Base-by-base conservation (phyloP, 1,284 basidiomycete genomes). In the Ganoderma boninense region DNA sequence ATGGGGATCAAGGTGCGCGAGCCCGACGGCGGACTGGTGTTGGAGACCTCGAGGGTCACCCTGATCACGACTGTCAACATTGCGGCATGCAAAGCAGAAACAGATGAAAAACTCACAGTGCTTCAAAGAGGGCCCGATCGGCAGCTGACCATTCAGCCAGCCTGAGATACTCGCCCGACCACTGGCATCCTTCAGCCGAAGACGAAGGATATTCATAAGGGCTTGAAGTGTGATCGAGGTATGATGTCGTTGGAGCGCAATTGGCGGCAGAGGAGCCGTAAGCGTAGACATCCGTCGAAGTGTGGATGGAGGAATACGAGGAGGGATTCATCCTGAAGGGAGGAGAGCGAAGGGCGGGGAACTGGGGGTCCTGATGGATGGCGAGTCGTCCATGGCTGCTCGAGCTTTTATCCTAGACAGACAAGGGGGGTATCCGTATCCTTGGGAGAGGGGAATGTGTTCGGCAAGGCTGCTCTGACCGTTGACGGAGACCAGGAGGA, bases 1-100 rank as follows among this genome's bases (percentile, higher is more conserved):
- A 38, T 38, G 38, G 38, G 38, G 38, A 56, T 26, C 46, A 49
- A 1, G 46, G n/a, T 49, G 10, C n/a, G 11, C 2, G 54, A 6
- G 16, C 26, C 16, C 14, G 29, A 23, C 4, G 54, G 11, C 10
- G 54, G 54, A 18, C 26, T 32, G 54, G 7, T 14, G 16, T 26
- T 56, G 18, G 54, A 2, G 26, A 14, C 16, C 7, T 56, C 54
- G 2, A 26, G 2, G 13, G 26, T 56, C 54, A 56, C 16, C 1
- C 54, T 32, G 29, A 6, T 11, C n/a, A 26, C 16, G 26, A 26
- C 26, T 1, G 52, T 54, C 1, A 54, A 13, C 2, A 16, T 4
- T 2, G 5, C 2, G 4, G 29, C 29, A 32, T 2, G 4, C 29
- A 2, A 29, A 13, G 1, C 0, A 2, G 4, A 29, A 3, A 0